Evolutionary conservation across 352 stramenopile genomes (phyloP).

Genomic region (Globisporangium takayamanum): DNA sequence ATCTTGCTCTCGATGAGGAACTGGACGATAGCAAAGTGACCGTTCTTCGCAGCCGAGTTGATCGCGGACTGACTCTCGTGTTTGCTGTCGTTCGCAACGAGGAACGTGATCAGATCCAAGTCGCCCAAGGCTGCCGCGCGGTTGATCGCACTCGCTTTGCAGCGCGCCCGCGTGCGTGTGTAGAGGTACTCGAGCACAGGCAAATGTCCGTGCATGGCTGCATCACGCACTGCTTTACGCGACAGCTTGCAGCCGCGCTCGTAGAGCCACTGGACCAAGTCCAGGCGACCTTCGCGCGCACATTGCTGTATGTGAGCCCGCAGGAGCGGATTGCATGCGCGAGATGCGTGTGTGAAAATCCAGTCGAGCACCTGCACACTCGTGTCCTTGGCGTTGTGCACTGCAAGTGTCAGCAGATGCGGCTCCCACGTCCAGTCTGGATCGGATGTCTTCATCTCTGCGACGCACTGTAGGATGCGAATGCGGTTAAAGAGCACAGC

Average conservation of each 20-base stretch:
- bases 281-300: too few relatives aligned
- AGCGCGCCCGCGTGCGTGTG: not conserved
- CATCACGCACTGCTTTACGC: not conserved
- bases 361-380: too few relatives aligned
- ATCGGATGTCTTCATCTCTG: too few relatives aligned
- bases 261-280: not conserved
- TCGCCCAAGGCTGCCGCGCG: not conserved
- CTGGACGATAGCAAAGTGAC: not conserved
- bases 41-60: not conserved
- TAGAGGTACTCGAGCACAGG: not conserved
- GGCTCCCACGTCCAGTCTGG: too few relatives aligned
- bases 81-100: not conserved
- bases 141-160: not conserved
- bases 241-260: not conserved
- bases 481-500: too few relatives aligned
- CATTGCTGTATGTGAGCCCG: too few relatives aligned
- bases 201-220: not conserved
- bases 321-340: too few relatives aligned
- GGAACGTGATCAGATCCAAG: not conserved
- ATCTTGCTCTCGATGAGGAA: not conserved
- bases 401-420: too few relatives aligned
- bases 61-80: not conserved
- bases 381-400: too few relatives aligned
- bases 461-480: too few relatives aligned
- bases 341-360: too few relatives aligned